Evolutionary conservation across 306 rosid species (phyloP).

Genomic region (Fragaria nilgerrensis): DNA sequence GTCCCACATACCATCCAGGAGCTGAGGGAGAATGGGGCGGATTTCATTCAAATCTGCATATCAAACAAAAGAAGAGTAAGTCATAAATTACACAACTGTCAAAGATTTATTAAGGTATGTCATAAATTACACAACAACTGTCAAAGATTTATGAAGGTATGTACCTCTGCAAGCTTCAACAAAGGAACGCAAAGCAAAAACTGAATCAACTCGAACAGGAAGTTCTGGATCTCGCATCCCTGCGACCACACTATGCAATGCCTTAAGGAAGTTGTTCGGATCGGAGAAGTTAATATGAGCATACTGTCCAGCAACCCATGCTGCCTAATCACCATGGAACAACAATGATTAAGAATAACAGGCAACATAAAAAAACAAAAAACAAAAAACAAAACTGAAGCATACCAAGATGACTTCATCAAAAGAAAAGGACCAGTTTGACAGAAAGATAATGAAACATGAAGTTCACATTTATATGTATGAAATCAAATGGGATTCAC

Average conservation of each 20-base stretch:
- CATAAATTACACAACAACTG: not conserved
- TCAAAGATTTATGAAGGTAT: not conserved
- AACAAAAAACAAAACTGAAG: not conserved
- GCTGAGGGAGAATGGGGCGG: conserved; percentile 88
- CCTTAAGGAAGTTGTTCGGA: conserved; percentile 80
- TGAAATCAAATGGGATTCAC: not conserved
- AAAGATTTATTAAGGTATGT: not conserved
- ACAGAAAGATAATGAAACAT: not conserved
- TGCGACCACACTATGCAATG: conserved; percentile 80
- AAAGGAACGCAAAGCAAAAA: conserved; percentile 87
- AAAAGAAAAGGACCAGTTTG: not conserved
- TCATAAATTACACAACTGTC: not conserved
- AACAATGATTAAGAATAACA: conserved; percentile 1
- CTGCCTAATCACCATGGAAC: conserved; percentile 57
- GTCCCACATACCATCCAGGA: conserved; percentile 79
- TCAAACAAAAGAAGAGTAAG: not conserved
- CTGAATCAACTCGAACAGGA: conserved; percentile 97
- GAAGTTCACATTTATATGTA: not conserved
- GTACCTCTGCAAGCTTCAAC: conserved; percentile 92
- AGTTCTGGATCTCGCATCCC: conserved; percentile 94
- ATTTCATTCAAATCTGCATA: conserved; percentile 84
- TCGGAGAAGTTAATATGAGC: conserved; percentile 78
- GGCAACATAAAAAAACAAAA: not conserved
- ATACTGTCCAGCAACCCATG: conserved; percentile 99
- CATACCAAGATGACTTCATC: not conserved